Percentiles rank a stretch among this genome's conserved stretches.
phyloP scores from a whole-genome alignment of 306 rosid species.

The Fragaria vesca region DNA sequence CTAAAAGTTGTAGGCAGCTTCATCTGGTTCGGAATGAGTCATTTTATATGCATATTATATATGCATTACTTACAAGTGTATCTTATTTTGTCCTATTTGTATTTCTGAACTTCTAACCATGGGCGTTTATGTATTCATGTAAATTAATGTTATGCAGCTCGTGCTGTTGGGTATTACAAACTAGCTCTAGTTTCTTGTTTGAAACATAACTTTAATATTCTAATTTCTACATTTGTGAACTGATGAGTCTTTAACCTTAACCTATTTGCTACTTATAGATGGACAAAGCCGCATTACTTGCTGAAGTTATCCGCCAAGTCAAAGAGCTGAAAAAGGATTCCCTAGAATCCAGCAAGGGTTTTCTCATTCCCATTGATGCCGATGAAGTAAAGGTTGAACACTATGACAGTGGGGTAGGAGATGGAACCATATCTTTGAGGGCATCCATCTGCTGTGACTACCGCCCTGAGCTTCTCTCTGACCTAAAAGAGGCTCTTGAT shows the following conservation, averaged over 20 bases:
- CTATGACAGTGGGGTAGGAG: conserved; percentile 28
- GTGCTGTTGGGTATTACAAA: not conserved
- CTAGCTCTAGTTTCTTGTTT: not conserved
- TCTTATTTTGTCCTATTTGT: not conserved
- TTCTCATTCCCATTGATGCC: conserved; percentile 63
- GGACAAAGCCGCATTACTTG: conserved; percentile 87
- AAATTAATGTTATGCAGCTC: not conserved
- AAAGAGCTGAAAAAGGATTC: conserved; percentile 73
- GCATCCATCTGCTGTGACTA: conserved; percentile 75
- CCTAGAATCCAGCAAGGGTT: conserved; percentile 62
- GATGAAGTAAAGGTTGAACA: conserved; percentile 81
- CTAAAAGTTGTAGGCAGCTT: not conserved
- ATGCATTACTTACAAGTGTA: not conserved
- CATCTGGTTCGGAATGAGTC: not conserved
- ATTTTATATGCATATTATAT: not conserved
- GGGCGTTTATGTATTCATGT: not conserved
- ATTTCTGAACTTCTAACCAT: not conserved
- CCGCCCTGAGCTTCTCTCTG: conserved; percentile 63
- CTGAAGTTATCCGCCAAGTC: conserved; percentile 66
- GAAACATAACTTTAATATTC: not conserved
- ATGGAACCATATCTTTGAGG: conserved; percentile 46
- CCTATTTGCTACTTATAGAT: conserved; percentile 44
- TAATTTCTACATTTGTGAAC: not conserved
- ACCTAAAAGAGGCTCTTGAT: conserved; percentile 60
- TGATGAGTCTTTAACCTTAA: conserved; percentile 19